Base-by-base conservation (phyloP, 1,284 basidiomycete genomes). In the Schizophyllum commune region DNA sequence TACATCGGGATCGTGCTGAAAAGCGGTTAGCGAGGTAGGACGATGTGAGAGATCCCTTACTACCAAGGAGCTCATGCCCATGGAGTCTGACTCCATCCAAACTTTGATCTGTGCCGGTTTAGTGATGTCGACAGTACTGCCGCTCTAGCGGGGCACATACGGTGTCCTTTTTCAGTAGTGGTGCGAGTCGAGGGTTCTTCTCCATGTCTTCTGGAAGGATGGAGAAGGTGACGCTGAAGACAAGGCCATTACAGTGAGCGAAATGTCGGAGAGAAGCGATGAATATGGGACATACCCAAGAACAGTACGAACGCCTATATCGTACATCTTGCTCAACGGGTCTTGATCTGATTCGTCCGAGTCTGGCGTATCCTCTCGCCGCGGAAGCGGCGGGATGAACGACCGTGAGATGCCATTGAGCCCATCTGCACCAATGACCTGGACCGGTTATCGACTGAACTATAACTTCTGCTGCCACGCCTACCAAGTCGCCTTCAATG, bases 71-170 rank as follows among this genome's bases (percentile, higher is more conserved):
- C 61, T 60, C 6, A 32, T 22, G 2, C 59, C 32, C 47, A n/a
- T 58, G 8, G 60, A 65, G 13, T 55, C 62, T 2, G 20, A 47
- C 15, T 61, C 62, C 64, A 63, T 62, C 63, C 63, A 64, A n/a
- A 64, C 52, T 19, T 61, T 57, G 17, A 59, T 59, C 63, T 62
- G 32, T 19, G 17, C 20, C 2, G n/a, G 17, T 27, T 19, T 55
- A 15, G 21, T n/a, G 20, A 32, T 52, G 52, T 20, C n/a, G 53
- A 55, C 20, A 4, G 1, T 39, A 15, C 5, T 2, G 15, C 13
- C 4, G 17, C 1, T n/a, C 27, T 52, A 34, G 22, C 15, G 7
- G 19, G 32, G 32, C 3, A 33, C 32, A 55, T 34, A 64, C 61
- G 57, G 60, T 47, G 11, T 55, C 55, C 53, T 53, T 53, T 0